Conservation (phyloP, 768 basidiomycete genomes). For the Suillus subaureus region DNA sequence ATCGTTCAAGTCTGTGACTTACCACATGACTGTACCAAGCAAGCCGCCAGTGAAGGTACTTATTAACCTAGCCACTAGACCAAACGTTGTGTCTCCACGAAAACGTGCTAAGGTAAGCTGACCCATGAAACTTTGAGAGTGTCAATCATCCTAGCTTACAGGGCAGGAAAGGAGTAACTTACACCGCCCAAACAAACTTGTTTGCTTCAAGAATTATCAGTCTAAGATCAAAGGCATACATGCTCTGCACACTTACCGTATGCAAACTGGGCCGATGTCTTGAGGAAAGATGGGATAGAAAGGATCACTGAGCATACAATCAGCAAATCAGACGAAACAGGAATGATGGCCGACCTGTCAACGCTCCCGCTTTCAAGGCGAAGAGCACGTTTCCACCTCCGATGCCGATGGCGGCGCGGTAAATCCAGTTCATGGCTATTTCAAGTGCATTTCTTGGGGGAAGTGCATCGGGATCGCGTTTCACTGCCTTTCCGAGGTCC, state of each 20-base stretch:
- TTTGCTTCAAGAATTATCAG: constrained; percentile 44
- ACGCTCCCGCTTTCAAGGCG: constrained; percentile 68
- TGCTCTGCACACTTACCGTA: constrained; percentile 49
- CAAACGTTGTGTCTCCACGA: constrained; percentile 75
- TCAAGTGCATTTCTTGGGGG: constrained; percentile 68
- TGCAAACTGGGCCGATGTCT: constrained; percentile 55
- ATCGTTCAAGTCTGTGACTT: constrained; percentile 19
- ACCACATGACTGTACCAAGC: constrained; percentile 71
- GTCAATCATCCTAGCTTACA: constrained; percentile 5
- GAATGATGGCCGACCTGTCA: constrained; percentile 49
- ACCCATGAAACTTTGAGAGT: constrained; percentile 60
- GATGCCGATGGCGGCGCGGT: constrained; percentile 41
- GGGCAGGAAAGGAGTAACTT: constrained; percentile 20
- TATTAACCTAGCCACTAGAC: constrained; percentile 57
- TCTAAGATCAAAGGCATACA: background rate
- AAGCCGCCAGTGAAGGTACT: constrained; percentile 70
- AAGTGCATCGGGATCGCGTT: constrained; percentile 74
- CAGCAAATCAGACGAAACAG: background rate
- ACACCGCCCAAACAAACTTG: constrained; percentile 75
- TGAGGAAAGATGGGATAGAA: constrained; percentile 60
- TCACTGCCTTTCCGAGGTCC: constrained; percentile 58
- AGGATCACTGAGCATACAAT: constrained; percentile 47
- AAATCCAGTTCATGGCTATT: constrained; percentile 46
- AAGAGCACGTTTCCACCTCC: constrained; percentile 65
- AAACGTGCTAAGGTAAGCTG: constrained; percentile 73